These are phyloP conservation scores for Geotrichum europaeum DNA, from an alignment of 1,139 yeast species.

Conservation along the genomic window DNA sequence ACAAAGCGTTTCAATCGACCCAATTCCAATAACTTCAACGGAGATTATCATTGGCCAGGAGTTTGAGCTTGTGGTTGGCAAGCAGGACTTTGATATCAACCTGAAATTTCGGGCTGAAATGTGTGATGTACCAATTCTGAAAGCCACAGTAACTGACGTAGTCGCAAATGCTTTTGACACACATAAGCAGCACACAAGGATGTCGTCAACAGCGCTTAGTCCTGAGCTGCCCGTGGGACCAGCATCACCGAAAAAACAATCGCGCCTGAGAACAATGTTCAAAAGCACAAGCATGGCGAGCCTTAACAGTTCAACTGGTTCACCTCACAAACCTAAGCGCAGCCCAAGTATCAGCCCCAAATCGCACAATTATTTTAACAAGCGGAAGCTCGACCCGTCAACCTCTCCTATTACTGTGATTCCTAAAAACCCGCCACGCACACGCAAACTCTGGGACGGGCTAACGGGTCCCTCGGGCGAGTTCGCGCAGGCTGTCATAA, in stretches of 20 bases:
- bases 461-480: slow-evolving; percentile 78
- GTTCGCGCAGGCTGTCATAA: slow-evolving; percentile 57
- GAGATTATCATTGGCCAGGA: slow-evolving; percentile 58
- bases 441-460: slow-evolving; percentile 28
- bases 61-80: slow-evolving; percentile 67
- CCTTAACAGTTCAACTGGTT: not conserved
- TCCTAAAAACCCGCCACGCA: slow-evolving; percentile 8
- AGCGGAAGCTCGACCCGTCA: not conserved
- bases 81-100: slow-evolving; percentile 52
- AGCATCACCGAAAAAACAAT: slow-evolving; percentile 12
- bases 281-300: slow-evolving; percentile 17
- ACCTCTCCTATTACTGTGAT: not conserved
- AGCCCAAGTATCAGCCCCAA: slow-evolving; percentile 1
- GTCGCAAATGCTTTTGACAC: not conserved
- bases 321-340: not conserved
- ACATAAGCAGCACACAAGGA: not conserved
- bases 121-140: not conserved
- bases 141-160: not conserved
- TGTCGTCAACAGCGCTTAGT: not conserved
- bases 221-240: not conserved
- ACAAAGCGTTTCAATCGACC: slow-evolving; percentile 74
- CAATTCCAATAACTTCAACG: slow-evolving; percentile 42
- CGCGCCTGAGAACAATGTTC: slow-evolving; percentile 16
- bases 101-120: slow-evolving; percentile 53
- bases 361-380: not conserved